Evolutionary conservation across 225 moss, liverwort and hornwort species (phyloP), one percentile per base, ranked within the genome.

Genomic region (Neckera pumila): DNA sequence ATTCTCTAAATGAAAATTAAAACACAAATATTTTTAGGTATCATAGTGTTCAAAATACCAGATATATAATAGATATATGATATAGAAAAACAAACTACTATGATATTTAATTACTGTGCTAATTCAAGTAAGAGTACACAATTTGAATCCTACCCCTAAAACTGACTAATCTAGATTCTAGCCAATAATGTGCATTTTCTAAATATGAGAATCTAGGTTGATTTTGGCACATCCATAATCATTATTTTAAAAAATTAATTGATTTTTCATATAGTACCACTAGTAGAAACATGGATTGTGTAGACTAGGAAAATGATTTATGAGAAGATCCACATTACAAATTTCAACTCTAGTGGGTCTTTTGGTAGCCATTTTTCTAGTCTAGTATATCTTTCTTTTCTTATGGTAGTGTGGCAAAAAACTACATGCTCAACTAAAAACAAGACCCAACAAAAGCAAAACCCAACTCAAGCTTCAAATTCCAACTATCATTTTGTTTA

Each of bases 21-120:
- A 31, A 1, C 19, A 31, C 3, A 11, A 45, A 6, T 74, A 16
- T 16, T 71, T 43, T 27, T 3, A 45, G 49, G 3, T 20, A 49
- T 20, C 3, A 13, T 33, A 33, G 5, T 49, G 12, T 25, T 26
- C 4, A 47, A 49, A 75, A 75, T 49, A 20, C 6, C 5, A 49
- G 33, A 9, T 26, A 3, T 12, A 33, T 13, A 49, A 49, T 33
- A 49, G 12, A 13, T 0, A 8, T 0, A 4, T 75, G 5, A 10
- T 3, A 4, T 17, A 45, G 9, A 30, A 0, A 17, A 72, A 17
- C 45, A 28, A 49, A 51, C 10, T 76, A 13, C 6, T 43, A 28
- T 43, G 17, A 71, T 9, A 36, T 30, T 17, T 64, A 17, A 33
- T 33, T 33, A 64, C 9, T 33, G 1, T 64, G 17, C 17, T 33